Evolutionary conservation across 345 rosid genomes (phyloP).

Genomic region (Nasturtium officinale): DNA sequence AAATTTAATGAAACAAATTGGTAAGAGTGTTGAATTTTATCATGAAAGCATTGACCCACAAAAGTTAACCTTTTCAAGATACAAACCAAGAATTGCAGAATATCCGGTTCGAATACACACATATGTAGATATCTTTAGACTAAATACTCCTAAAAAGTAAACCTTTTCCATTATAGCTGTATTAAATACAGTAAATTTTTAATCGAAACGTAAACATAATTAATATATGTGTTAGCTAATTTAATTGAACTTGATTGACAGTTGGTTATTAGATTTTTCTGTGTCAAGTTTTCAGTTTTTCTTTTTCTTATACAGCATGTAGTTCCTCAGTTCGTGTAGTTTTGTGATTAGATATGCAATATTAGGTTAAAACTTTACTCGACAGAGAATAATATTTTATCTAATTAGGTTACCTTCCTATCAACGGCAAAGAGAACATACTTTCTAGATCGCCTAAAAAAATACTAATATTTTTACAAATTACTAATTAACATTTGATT

Average conservation of each 20-base stretch:
- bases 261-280: neutral
- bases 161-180: neutral
- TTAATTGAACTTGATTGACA: neutral
- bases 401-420: constrained; percentile 31
- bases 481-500: neutral
- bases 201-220: neutral
- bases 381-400: constrained; percentile 8
- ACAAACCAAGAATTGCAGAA: constrained; percentile 18
- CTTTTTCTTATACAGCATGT: neutral
- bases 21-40: neutral
- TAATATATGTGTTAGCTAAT: neutral
- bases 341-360: neutral
- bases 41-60: neutral
- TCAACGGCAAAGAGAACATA: constrained; percentile 34
- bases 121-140: too few relatives aligned
- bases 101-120: neutral
- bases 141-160: neutral
- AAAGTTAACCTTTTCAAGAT: constrained; percentile 5
- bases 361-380: constrained; percentile 22
- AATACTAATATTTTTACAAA: neutral
- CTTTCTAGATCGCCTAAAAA: neutral
- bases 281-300: neutral
- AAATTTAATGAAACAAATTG: too few relatives aligned
- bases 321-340: neutral
- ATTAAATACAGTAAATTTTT: neutral